A percentile compares a stretch with the other conserved stretches of the same genome.
Evolutionary conservation across 495 filamentous ascomycete species (phyloP).

Genomic region (Glarea lozoyensis): DNA sequence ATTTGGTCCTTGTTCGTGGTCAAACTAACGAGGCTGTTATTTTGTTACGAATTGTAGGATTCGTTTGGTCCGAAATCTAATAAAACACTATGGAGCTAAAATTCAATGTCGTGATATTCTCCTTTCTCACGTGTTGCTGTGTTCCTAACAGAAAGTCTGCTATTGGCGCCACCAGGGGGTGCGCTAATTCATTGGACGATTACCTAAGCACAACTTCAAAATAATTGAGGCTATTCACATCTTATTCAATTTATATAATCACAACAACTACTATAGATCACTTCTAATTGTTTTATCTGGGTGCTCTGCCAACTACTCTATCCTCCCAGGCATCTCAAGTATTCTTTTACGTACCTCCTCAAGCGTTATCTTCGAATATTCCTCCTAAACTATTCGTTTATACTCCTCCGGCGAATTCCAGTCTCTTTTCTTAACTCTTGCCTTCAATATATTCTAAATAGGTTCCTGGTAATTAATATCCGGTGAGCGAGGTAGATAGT

Average conservation of each 20-base stretch:
- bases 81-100: no score
- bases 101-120: no score
- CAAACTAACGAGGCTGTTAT: no score
- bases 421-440: background rate
- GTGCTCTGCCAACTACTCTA: background rate
- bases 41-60: no score
- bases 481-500: conserved; percentile 2
- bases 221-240: background rate
- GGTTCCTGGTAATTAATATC: conserved; percentile 9
- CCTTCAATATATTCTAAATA: conserved; percentile 8
- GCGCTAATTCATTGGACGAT: background rate
- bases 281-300: conserved; percentile 2
- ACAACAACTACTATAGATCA: background rate
- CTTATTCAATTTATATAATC: background rate
- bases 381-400: conserved; percentile 1
- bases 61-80: no score
- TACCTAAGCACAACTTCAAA: background rate
- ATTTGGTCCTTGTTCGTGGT: no score
- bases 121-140: no score
- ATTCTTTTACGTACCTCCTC: conserved; percentile 3
- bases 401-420: conserved; percentile 1
- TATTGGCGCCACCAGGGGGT: background rate
- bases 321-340: background rate
- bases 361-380: conserved; percentile 6
- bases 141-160: no score